Conservation (phyloP, 495 filamentous ascomycete genomes). For the Neurospora tetrasperma region DNA sequence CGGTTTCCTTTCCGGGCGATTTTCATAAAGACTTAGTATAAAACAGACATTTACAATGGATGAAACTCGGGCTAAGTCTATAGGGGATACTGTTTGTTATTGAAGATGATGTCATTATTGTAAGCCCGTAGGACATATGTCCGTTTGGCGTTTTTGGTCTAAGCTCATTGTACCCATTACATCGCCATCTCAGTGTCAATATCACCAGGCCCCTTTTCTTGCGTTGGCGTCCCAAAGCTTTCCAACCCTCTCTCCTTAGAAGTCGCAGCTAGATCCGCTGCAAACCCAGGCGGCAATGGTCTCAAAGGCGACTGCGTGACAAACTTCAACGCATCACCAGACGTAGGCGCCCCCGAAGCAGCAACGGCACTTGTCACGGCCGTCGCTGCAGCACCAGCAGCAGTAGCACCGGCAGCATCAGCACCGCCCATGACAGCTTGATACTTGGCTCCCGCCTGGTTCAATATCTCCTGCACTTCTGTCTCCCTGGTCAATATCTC, state of each 20-base stretch:
- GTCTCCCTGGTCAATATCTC: slow-evolving; percentile 65
- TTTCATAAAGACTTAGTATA: background rate
- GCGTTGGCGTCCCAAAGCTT: slow-evolving; percentile 50
- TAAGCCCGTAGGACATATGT: background rate
- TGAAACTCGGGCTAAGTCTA: background rate
- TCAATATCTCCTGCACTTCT: slow-evolving; percentile 71
- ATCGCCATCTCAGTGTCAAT: slow-evolving; percentile 14
- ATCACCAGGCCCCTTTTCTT: slow-evolving; percentile 27
- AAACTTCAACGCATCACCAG: slow-evolving; percentile 12
- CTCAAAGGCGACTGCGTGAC: slow-evolving; percentile 21
- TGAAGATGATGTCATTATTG: background rate
- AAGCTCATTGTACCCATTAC: background rate
- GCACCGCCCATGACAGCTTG: slow-evolving; percentile 28
- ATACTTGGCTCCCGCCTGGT: slow-evolving; percentile 74
- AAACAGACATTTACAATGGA: background rate
- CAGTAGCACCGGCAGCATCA: slow-evolving; percentile 10
- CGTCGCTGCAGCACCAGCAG: slow-evolving; percentile 7
- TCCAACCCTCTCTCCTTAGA: slow-evolving; percentile 44
- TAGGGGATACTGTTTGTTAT: background rate
- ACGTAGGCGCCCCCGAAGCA: slow-evolving; percentile 5
- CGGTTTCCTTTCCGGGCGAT: background rate
- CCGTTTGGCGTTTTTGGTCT: background rate
- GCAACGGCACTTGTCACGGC: slow-evolving; percentile 23
- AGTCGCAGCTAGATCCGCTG: slow-evolving; percentile 18
- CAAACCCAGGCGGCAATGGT: slow-evolving; percentile 18